Evolutionary conservation across 73 alveolate genomes (phyloP).

Genomic region (Paramecium sexaurelia): DNA sequence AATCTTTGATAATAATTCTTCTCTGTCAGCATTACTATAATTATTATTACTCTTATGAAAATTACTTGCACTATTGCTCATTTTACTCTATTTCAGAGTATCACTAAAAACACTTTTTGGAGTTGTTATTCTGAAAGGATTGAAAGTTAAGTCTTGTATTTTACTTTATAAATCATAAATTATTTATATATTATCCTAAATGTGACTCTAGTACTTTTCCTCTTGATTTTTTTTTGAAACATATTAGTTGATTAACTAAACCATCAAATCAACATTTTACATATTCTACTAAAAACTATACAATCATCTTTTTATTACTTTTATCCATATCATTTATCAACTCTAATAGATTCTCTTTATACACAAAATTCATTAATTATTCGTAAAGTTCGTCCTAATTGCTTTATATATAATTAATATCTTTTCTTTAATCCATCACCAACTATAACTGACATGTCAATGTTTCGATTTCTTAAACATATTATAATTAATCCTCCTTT

Average conservation of each 20-base stretch:
- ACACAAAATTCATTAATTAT: neutral
- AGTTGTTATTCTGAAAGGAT: neutral
- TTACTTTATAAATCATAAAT: constrained; percentile 46
- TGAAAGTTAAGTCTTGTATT: constrained; percentile 14
- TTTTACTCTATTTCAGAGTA: neutral
- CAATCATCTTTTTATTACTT: constrained; percentile 7
- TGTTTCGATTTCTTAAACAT: neutral
- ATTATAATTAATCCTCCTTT: neutral
- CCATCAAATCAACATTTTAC: constrained; percentile 6
- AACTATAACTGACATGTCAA: neutral
- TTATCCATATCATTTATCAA: neutral
- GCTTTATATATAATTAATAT: neutral
- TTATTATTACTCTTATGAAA: neutral
- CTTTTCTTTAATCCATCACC: neutral
- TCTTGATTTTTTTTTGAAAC: constrained; percentile 11
- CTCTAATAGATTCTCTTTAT: neutral
- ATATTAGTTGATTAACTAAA: constrained; percentile 21
- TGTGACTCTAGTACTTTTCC: constrained; percentile 9
- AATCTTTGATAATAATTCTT: neutral
- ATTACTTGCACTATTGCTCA: constrained; percentile 29
- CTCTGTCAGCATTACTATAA: neutral
- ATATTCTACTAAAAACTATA: constrained; percentile 47
- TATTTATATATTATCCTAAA: constrained; percentile 34
- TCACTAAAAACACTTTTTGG: constrained; percentile 40
- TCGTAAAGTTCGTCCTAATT: neutral